These are phyloP conservation scores for Aspergillus proliferans DNA, from an alignment of 2,329 filamentous ascomycete genomes.

Conservation along the genomic window DNA sequence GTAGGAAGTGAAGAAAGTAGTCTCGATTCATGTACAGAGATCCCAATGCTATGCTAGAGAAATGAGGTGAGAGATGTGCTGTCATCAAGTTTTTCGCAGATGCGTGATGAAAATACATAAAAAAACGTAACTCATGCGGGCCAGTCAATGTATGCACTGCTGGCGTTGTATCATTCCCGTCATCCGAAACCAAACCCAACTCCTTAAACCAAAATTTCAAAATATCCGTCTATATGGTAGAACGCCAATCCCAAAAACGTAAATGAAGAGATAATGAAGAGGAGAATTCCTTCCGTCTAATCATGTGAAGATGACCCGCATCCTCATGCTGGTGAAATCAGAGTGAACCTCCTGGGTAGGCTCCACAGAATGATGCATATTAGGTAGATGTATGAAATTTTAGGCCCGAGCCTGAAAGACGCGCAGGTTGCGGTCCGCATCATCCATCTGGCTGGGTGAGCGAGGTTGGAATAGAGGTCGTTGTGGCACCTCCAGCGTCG, in stretches of 20 bases:
- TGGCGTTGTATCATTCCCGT: slow-evolving; percentile 5
- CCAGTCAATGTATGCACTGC: neutral
- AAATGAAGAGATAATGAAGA: neutral
- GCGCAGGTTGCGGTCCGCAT: slow-evolving; percentile 35
- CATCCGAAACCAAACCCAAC: neutral
- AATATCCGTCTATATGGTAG: slow-evolving; percentile 10
- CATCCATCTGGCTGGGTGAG: slow-evolving; percentile 24
- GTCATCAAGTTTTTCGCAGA: neutral
- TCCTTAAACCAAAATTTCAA: neutral
- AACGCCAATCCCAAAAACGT: slow-evolving; percentile 8
- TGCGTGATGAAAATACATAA: neutral
- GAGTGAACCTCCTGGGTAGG: neutral
- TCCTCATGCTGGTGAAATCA: neutral
- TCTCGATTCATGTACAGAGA: too few species aligned
- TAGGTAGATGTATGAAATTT: slow-evolving; percentile 1
- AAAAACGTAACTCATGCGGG: slow-evolving; percentile 8
- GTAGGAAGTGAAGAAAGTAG: too few species aligned
- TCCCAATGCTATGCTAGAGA: too few species aligned
- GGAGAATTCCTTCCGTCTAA: slow-evolving; percentile 3
- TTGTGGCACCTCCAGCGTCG: slow-evolving; percentile 21
- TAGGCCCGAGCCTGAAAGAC: slow-evolving; percentile 35
- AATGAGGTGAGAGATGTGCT: too few species aligned
- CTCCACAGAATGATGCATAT: too few species aligned
- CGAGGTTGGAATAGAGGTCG: slow-evolving; percentile 20
- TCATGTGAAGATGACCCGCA: neutral